Conservation (phyloP, 805 yeast species). For the Metahyphopichia silvanorum region DNA sequence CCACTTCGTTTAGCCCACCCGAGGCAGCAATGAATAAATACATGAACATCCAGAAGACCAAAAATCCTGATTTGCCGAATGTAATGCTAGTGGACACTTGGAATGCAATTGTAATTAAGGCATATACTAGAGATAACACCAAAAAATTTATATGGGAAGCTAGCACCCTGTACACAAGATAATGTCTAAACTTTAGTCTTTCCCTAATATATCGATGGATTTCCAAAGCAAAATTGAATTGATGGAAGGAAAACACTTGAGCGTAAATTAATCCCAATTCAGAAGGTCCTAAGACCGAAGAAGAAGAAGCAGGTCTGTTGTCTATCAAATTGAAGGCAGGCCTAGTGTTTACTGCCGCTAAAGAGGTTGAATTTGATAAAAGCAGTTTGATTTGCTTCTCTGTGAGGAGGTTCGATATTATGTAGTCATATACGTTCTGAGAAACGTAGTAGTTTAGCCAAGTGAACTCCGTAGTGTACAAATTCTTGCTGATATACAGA, state of each 20-base stretch:
- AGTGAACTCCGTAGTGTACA: constrained; percentile 11
- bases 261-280: constrained; percentile 32
- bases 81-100: constrained; percentile 21
- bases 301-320: constrained; percentile 13
- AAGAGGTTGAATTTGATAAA: constrained; percentile 12
- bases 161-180: constrained; percentile 21
- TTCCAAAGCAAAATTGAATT: constrained; percentile 29
- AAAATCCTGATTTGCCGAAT: constrained; percentile 28
- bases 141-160: constrained; percentile 29
- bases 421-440: constrained; percentile 13
- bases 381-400: constrained; percentile 10
- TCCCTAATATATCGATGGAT: constrained; percentile 17
- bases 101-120: constrained; percentile 28
- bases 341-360: constrained; percentile 13
- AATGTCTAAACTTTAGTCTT: constrained; percentile 19
- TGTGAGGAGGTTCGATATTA: constrained; percentile 10
- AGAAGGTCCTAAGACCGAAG: constrained; percentile 29
- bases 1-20: constrained; percentile 26
- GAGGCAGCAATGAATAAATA: constrained; percentile 24
- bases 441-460: constrained; percentile 22
- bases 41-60: constrained; percentile 31
- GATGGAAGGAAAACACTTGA: constrained; percentile 29
- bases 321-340: constrained; percentile 22
- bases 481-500: constrained; percentile 23
- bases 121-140: constrained; percentile 26